Conservation (phyloP, 805 yeast genomes). For the Jamesozyma gamospora region DNA sequence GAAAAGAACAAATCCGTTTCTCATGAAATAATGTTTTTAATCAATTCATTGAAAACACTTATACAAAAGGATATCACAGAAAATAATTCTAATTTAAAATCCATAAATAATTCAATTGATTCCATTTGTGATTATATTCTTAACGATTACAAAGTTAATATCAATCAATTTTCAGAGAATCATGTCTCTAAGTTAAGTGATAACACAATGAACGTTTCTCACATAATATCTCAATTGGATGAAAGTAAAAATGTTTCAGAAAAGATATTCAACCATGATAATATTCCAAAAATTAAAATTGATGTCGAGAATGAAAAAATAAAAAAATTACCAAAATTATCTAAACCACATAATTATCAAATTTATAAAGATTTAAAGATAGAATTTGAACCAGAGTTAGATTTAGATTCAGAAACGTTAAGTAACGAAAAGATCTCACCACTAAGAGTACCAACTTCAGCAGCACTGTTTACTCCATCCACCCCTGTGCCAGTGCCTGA, state of each 20-base stretch:
- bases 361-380: conserved; percentile 8
- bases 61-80: background rate
- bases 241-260: background rate
- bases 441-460: background rate
- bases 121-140: conserved; percentile 3
- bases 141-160: conserved; percentile 6
- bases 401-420: conserved; percentile 4
- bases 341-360: conserved; percentile 8
- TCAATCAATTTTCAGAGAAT: conserved; percentile 9
- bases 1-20: background rate
- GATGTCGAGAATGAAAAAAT: background rate
- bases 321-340: conserved; percentile 9
- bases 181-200: conserved; percentile 9
- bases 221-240: background rate
- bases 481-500: conserved; percentile 25
- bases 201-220: conserved; percentile 1
- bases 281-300: conserved; percentile 1
- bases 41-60: background rate
- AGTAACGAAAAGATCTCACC: too few relatives aligned
- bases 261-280: background rate
- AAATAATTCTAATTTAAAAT: background rate
- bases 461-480: conserved; percentile 10
- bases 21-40: background rate
- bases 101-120: background rate
- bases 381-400: background rate